Conservation (phyloP, 257 asterid genomes). For the Nicotiana tabacum region DNA sequence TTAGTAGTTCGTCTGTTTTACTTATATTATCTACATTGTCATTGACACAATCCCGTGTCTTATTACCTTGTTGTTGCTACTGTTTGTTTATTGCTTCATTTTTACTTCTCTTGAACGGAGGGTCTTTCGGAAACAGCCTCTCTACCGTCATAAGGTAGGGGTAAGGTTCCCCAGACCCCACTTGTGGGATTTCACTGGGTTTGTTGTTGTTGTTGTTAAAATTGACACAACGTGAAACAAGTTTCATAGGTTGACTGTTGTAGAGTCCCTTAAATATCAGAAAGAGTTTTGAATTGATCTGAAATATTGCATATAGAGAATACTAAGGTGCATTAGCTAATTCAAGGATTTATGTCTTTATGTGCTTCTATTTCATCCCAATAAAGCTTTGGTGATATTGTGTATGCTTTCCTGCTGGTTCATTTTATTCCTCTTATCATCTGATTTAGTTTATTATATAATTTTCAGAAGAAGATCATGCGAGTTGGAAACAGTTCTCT, state of each 20-base stretch:
- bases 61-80: too few relatives aligned
- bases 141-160: too few relatives aligned
- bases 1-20: conserved; percentile 13
- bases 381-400: background rate
- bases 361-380: background rate
- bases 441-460: conserved; percentile 1
- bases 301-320: background rate
- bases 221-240: background rate
- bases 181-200: too few relatives aligned
- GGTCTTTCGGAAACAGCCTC: too few relatives aligned
- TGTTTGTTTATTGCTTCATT: too few relatives aligned
- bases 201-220: too few relatives aligned
- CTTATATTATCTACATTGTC: background rate
- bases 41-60: background rate
- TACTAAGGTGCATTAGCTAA: background rate
- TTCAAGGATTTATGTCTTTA: background rate
- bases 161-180: too few relatives aligned
- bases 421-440: background rate
- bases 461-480: conserved; percentile 10
- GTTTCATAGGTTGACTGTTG: background rate
- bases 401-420: background rate
- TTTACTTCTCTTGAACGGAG: too few relatives aligned
- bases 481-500: conserved; percentile 9
- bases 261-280: background rate
- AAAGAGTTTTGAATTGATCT: background rate